phyloP scores from a whole-genome alignment of 208 protist genomes.

The Leishmania major region DNA sequence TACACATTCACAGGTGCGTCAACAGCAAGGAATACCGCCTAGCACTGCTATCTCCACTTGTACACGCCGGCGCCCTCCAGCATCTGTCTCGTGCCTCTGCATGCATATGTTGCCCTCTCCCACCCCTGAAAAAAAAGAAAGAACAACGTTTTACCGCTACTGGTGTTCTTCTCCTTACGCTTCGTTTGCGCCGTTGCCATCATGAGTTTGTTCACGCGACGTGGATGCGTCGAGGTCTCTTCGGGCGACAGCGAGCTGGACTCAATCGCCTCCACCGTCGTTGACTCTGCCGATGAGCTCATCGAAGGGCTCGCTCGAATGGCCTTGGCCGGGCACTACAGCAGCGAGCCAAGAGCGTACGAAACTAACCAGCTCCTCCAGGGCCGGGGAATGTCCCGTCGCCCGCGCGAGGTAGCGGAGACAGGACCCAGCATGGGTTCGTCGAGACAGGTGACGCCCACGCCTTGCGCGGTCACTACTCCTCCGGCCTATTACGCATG shows the following conservation, averaged over 20 bases:
- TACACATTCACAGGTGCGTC: neutral
- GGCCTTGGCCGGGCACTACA: slow-evolving; percentile 33
- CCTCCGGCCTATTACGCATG: neutral
- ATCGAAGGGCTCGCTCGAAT: slow-evolving; percentile 35
- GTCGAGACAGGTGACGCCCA: no score
- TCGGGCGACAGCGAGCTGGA: slow-evolving; percentile 33
- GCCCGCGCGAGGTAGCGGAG: slow-evolving; percentile 6
- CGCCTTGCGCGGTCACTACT: neutral
- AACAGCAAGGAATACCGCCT: neutral
- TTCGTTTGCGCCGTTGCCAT: neutral
- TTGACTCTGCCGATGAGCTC: slow-evolving; percentile 40
- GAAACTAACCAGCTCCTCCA: slow-evolving; percentile 27
- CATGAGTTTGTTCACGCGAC: slow-evolving; percentile 66
- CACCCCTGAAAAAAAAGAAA: neutral
- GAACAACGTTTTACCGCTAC: neutral
- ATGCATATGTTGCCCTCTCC: no score
- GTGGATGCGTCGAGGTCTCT: slow-evolving; percentile 39
- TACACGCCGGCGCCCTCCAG: neutral
- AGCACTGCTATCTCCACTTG: neutral
- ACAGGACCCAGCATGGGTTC: neutral
- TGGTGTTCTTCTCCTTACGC: neutral
- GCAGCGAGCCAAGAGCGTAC: slow-evolving; percentile 17
- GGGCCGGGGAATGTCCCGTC: slow-evolving; percentile 22
- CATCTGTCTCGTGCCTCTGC: neutral
- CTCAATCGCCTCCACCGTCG: slow-evolving; percentile 29